Percentiles rank a stretch among this genome's conserved stretches.
Evolutionary conservation across 2,329 filamentous ascomycete species (phyloP).

Genomic region (Chrysoporthe austroafricana): DNA sequence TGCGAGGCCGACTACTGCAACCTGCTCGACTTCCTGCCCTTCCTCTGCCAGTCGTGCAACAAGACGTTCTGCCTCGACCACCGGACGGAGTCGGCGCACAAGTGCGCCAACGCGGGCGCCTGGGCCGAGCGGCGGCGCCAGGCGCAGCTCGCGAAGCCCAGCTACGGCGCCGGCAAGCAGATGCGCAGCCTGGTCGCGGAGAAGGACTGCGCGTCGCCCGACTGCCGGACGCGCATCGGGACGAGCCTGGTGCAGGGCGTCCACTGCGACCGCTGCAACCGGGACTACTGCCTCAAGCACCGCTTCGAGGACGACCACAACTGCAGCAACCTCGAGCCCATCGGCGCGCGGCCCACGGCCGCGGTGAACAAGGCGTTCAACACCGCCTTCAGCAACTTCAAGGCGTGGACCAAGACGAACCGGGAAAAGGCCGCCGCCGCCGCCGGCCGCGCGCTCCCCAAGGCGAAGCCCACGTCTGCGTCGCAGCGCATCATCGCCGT

Average conservation of each 20-base stretch:
- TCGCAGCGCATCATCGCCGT: constrained; percentile 70
- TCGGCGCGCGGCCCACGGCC: constrained; percentile 51
- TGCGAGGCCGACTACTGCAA: constrained; percentile 92
- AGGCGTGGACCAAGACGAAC: constrained; percentile 79
- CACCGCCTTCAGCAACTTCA: constrained; percentile 76
- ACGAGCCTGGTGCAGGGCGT: constrained; percentile 70
- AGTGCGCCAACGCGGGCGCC: constrained; percentile 62
- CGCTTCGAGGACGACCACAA: constrained; percentile 80
- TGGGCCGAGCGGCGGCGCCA: constrained; percentile 63
- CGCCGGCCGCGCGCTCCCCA: constrained; percentile 61
- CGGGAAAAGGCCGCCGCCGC: constrained; percentile 50
- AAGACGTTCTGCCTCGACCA: constrained; percentile 92
- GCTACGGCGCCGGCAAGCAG: constrained; percentile 57
- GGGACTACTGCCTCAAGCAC: constrained; percentile 78
- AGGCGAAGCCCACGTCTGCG: constrained; percentile 65
- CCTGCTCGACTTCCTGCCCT: constrained; percentile 94
- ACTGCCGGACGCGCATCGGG: constrained; percentile 73
- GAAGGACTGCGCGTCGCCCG: constrained; percentile 68
- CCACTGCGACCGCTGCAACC: constrained; percentile 72
- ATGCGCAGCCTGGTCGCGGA: constrained; percentile 60
- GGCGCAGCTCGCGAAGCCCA: constrained; percentile 57
- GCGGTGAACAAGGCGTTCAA: constrained; percentile 67
- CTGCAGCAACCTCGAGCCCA: constrained; percentile 73
- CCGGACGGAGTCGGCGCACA: constrained; percentile 81
- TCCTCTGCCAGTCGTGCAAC: constrained; percentile 86